These are phyloP conservation scores for Geosmithia morbida DNA, from an alignment of 2,329 filamentous ascomycete species.

Conservation along the genomic window DNA sequence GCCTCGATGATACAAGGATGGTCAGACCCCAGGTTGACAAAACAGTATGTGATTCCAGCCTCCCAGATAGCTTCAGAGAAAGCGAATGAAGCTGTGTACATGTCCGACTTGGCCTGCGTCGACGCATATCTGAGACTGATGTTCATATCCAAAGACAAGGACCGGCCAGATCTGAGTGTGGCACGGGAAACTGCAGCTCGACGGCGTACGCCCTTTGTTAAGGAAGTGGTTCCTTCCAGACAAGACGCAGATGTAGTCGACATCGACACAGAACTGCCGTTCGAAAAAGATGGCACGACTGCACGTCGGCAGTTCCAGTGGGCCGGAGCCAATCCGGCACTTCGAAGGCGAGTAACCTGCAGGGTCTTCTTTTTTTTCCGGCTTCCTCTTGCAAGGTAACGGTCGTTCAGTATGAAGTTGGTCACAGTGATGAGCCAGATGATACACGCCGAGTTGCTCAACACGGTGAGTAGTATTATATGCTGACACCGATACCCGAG, in stretches of 20 bases:
- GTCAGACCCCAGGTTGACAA: constrained; percentile 53
- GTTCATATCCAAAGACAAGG: background rate
- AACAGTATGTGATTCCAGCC: constrained; percentile 37
- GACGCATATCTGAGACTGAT: background rate
- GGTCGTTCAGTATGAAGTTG: no score
- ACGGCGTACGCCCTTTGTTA: background rate
- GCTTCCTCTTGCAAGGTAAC: background rate
- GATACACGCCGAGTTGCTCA: no score
- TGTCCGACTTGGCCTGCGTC: constrained; percentile 5
- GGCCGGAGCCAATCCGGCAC: background rate
- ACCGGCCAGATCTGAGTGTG: background rate
- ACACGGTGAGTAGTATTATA: no score
- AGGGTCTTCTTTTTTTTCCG: background rate
- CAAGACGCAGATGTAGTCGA: background rate
- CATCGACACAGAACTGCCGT: background rate
- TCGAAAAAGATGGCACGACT: background rate
- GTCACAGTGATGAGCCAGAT: no score
- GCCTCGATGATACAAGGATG: constrained; percentile 70
- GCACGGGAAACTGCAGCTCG: background rate
- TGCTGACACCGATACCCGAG: no score
- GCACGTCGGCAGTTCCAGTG: background rate
- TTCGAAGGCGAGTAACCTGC: background rate
- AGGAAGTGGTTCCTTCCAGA: background rate
- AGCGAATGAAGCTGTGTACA: constrained; percentile 59
- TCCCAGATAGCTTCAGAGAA: constrained; percentile 69